phyloP scores from a whole-genome alignment of 306 rosid genomes.

The Arachis hypogaea region DNA sequence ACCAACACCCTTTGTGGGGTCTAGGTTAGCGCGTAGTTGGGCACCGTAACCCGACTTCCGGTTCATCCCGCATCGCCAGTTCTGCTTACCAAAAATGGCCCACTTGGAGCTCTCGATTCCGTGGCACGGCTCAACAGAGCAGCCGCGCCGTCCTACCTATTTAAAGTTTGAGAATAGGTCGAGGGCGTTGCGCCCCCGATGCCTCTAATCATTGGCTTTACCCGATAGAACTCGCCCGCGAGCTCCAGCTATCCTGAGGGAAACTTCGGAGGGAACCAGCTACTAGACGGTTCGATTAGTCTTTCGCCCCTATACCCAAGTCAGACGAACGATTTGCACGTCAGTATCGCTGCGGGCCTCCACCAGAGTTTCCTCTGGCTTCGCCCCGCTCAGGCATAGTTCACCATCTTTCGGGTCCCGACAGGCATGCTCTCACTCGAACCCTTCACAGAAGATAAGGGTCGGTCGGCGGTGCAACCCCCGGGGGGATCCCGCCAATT shows the following conservation, averaged over 20 bases:
- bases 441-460: too few species aligned
- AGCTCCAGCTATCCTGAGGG: slow-evolving; percentile 32
- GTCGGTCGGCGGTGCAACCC: too few species aligned
- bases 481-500: background rate
- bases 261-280: slow-evolving; percentile 36
- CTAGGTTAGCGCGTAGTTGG: slow-evolving; percentile 4
- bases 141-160: slow-evolving; percentile 13
- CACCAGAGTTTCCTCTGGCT: slow-evolving; percentile 45
- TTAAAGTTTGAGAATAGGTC: slow-evolving; percentile 30
- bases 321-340: slow-evolving; percentile 35
- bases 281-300: background rate
- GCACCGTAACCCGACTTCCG: slow-evolving; percentile 6
- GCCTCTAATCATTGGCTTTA: slow-evolving; percentile 32
- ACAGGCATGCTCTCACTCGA: too few species aligned
- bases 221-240: slow-evolving; percentile 18
- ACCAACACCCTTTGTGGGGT: background rate
- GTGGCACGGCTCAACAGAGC: background rate
- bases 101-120: background rate
- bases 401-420: too few species aligned
- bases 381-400: slow-evolving; percentile 34
- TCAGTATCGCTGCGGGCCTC: slow-evolving; percentile 27
- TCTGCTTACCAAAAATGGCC: slow-evolving; percentile 19
- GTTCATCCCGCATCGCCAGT: background rate
- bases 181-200: slow-evolving; percentile 12
- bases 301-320: too few species aligned